These are phyloP conservation scores for Ustilago nuda DNA, from an alignment of 1,284 basidiomycete genomes.

Conservation along the genomic window DNA sequence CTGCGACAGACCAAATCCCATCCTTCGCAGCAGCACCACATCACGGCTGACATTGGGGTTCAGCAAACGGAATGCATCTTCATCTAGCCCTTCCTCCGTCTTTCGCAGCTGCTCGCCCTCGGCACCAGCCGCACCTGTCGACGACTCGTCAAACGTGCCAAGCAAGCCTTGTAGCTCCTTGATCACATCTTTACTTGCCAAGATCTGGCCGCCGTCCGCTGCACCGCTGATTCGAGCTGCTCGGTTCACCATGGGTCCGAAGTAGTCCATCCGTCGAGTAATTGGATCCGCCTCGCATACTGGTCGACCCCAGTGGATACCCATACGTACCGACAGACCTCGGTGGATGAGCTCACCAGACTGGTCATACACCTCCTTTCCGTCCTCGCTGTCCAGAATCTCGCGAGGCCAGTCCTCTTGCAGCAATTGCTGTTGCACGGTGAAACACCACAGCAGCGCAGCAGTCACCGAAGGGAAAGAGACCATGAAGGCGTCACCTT, in stretches of 20 bases:
- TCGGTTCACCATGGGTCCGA: conserved; percentile 71
- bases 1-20: conserved; percentile 80
- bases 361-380: conserved; percentile 81
- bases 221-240: conserved; percentile 85
- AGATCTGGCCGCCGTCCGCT: conserved; percentile 93
- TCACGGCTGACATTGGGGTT: conserved; percentile 69
- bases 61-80: conserved; percentile 67
- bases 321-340: conserved; percentile 95
- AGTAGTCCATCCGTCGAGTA: conserved; percentile 90
- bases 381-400: conserved; percentile 91
- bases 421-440: conserved; percentile 86
- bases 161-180: conserved; percentile 61
- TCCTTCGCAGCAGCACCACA: conserved; percentile 79
- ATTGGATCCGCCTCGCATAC: conserved; percentile 93
- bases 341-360: conserved; percentile 81
- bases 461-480: conserved; percentile 89
- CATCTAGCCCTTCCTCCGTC: conserved; percentile 57
- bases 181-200: conserved; percentile 86
- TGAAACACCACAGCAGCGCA: conserved; percentile 91
- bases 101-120: conserved; percentile 27
- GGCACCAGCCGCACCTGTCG: conserved; percentile 11
- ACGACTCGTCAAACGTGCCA: conserved; percentile 52
- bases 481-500: conserved; percentile 99
- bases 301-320: conserved; percentile 91
- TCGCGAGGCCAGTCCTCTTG: conserved; percentile 93